Base-by-base conservation (phyloP, 495 filamentous ascomycete genomes). In the Podospora anserina region DNA sequence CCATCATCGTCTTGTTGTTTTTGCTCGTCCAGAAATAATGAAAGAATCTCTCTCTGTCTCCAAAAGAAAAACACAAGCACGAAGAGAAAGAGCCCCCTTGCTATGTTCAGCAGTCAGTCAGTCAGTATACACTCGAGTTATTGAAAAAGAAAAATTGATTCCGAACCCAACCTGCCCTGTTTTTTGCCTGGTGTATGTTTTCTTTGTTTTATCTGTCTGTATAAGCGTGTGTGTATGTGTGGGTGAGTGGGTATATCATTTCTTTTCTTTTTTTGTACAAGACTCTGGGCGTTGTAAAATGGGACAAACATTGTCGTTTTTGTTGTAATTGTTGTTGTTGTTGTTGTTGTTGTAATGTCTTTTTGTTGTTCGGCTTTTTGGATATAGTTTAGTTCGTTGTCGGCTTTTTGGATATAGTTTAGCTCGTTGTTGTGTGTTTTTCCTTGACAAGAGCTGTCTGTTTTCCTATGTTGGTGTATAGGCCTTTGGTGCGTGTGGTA, bases 1-100 rank as follows among this genome's bases (percentile, higher is more conserved):
- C n/a, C 7, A 4, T 32, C 23, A 7, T 63, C 7, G 30, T 68
- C 28, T 63, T 32, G 20, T 53, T 26, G 56, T 68, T 63, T 60
- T 11, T 55, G 57, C 34, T 59, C 61, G 5, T 63, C 30, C 64
- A 64, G 62, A 55, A 56, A 56, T 55, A 28, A 58, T 59, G 23
- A 56, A 66, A 32, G 18, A 66, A 66, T 66, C 23, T 56, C 59
- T 34, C 18, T 66, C 23, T 56, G 49, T 39, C n/a, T 4, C 30
- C 26, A 18, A 64, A 16, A 20, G 15, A 61, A 28, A 53, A 53
- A 13, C 53, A 59, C 61, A 20, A 68, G 30, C 44, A 20, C 55
- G 18, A 23, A 23, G 23, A 23, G 23, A 23, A 23, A 1, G 23
- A 19, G n/a, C 6, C n/a, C 19, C 55, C 30, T 58, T 20, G 55